Conservation (phyloP, 1,284 basidiomycete species). For the Pisolithus thermaeus region DNA sequence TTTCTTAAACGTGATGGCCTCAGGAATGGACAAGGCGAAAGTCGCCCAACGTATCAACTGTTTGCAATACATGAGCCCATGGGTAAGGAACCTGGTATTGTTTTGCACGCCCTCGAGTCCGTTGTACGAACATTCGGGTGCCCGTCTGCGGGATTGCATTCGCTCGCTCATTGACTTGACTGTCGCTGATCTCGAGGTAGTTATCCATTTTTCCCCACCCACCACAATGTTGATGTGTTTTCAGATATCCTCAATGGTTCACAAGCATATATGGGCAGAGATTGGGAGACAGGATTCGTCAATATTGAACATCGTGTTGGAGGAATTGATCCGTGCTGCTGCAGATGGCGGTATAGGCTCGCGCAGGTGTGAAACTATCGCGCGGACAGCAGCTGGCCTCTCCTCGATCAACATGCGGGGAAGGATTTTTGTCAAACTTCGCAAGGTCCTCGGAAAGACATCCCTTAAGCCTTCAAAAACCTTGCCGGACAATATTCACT, state of each 20-base stretch:
- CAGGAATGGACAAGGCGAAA: conserved; percentile 52
- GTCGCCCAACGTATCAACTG: conserved; percentile 60
- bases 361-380: conserved; percentile 67
- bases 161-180: conserved; percentile 73
- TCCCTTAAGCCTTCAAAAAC: conserved; percentile 56
- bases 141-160: conserved; percentile 71
- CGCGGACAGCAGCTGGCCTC: conserved; percentile 68
- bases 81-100: conserved; percentile 73
- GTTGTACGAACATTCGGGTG: conserved; percentile 64
- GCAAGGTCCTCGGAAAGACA: conserved; percentile 73
- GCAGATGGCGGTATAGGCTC: conserved; percentile 77
- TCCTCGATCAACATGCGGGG: conserved; percentile 76
- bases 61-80: conserved; percentile 78
- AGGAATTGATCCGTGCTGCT: conserved; percentile 75
- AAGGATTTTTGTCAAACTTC: conserved; percentile 69
- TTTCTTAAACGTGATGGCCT: conserved; percentile 78
- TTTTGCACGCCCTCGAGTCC: conserved; percentile 67
- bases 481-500: conserved; percentile 68
- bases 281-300: conserved; percentile 62
- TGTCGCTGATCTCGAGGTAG: conserved; percentile 61
- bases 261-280: conserved; percentile 73
- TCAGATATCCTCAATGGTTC: conserved; percentile 64
- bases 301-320: conserved; percentile 66
- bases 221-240: conserved; percentile 8
- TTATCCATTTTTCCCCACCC: conserved; percentile 8